phyloP scores from a whole-genome alignment of 2,329 filamentous ascomycete species.

The Fragosphaeria purpurea region DNA sequence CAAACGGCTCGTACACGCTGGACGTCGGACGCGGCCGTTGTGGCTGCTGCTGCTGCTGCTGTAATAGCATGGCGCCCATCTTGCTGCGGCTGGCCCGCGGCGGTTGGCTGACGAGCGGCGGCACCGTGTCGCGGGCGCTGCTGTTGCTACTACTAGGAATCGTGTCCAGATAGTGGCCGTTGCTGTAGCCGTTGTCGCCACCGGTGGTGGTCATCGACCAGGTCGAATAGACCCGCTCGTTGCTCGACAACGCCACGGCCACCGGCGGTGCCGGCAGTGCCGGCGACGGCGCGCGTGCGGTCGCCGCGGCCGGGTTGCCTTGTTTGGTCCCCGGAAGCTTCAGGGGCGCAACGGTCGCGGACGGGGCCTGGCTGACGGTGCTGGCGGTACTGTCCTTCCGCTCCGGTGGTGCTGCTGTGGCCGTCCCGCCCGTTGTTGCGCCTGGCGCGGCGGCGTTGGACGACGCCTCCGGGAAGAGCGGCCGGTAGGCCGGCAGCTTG shows the following conservation, averaged over 20 bases:
- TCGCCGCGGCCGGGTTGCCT: neutral
- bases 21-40: neutral
- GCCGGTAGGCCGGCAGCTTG: conserved; percentile 5
- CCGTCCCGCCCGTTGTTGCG: too few relatives aligned
- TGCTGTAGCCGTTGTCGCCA: neutral
- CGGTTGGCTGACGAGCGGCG: neutral
- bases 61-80: too few relatives aligned
- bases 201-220: conserved; percentile 2
- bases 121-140: neutral
- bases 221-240: conserved; percentile 1
- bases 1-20: conserved; percentile 6
- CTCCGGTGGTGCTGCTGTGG: too few relatives aligned
- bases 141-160: neutral
- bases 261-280: neutral
- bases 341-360: too few relatives aligned
- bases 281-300: neutral
- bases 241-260: neutral
- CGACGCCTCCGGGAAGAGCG: neutral
- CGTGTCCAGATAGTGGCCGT: neutral
- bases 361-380: too few relatives aligned
- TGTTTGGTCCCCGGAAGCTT: too few relatives aligned
- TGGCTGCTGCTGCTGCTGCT: too few relatives aligned
- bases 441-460: too few relatives aligned
- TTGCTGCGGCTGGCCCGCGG: neutral
- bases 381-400: too few relatives aligned